These are phyloP conservation scores for Ogataea ramenticola DNA, from an alignment of 805 yeast genomes.

Conservation along the genomic window DNA sequence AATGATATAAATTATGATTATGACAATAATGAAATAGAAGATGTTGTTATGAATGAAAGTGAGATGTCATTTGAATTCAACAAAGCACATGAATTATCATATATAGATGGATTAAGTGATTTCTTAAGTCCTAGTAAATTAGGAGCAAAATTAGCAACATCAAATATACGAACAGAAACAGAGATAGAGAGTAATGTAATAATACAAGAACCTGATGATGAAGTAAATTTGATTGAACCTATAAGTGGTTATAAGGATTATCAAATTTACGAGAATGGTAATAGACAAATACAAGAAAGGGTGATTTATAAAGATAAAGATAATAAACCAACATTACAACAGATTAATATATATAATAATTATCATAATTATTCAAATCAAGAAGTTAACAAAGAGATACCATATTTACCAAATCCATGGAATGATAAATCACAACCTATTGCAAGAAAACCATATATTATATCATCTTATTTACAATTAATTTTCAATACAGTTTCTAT, in stretches of 20 bases:
- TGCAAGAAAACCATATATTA: slow-evolving; percentile 45
- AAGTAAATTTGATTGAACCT: too few species aligned
- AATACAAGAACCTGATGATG: too few species aligned
- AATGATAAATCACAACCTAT: slow-evolving; percentile 41
- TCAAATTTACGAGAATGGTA: too few species aligned
- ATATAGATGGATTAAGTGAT: slow-evolving; percentile 1
- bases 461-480: slow-evolving; percentile 58
- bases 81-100: neutral
- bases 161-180: neutral
- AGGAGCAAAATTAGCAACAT: slow-evolving; percentile 16
- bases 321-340: neutral
- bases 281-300: too few species aligned
- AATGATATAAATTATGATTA: slow-evolving; percentile 2
- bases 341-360: slow-evolving; percentile 3
- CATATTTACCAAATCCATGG: slow-evolving; percentile 53
- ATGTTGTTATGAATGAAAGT: neutral
- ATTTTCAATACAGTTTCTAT: slow-evolving; percentile 41
- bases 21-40: neutral
- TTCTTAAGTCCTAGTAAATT: slow-evolving; percentile 13
- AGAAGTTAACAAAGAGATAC: neutral
- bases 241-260: too few species aligned
- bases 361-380: slow-evolving; percentile 3
- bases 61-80: neutral
- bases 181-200: too few species aligned
- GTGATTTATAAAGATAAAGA: too few species aligned